phyloP scores from a whole-genome alignment of 805 yeast genomes.

The Lipomyces lipofer region DNA sequence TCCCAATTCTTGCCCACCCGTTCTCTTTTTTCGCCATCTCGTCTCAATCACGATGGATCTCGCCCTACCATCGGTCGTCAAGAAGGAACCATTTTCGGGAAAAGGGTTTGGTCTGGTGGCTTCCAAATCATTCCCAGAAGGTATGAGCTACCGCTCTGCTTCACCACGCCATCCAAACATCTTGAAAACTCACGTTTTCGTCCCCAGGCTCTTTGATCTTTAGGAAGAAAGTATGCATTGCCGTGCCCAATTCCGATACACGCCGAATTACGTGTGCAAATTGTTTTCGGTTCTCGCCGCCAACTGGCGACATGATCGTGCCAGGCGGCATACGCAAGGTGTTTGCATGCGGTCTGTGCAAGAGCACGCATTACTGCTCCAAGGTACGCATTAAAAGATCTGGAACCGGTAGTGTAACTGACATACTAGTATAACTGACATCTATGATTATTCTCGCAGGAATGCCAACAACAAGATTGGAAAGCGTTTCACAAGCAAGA shows the following conservation, averaged over 20 bases:
- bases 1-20: too few relatives aligned
- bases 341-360: constrained; percentile 10
- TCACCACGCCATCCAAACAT: too few relatives aligned
- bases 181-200: too few relatives aligned
- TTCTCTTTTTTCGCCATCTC: too few relatives aligned
- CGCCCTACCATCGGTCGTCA: neutral
- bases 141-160: too few relatives aligned
- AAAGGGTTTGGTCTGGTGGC: constrained; percentile 13
- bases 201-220: too few relatives aligned
- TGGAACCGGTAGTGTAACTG: neutral
- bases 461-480: constrained; percentile 15
- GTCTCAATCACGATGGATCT: neutral
- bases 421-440: too few relatives aligned
- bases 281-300: constrained; percentile 3
- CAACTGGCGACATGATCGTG: neutral
- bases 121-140: neutral
- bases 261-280: constrained; percentile 11
- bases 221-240: too few relatives aligned
- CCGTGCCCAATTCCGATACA: constrained; percentile 5
- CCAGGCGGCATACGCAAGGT: constrained; percentile 7
- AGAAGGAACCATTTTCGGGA: neutral
- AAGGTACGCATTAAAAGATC: neutral
- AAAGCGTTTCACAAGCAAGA: constrained; percentile 11
- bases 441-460: neutral
- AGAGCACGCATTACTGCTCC: constrained; percentile 16